Conservation (phyloP, 2,329 filamentous ascomycete genomes). For the Trichoderma cornu-damae region DNA sequence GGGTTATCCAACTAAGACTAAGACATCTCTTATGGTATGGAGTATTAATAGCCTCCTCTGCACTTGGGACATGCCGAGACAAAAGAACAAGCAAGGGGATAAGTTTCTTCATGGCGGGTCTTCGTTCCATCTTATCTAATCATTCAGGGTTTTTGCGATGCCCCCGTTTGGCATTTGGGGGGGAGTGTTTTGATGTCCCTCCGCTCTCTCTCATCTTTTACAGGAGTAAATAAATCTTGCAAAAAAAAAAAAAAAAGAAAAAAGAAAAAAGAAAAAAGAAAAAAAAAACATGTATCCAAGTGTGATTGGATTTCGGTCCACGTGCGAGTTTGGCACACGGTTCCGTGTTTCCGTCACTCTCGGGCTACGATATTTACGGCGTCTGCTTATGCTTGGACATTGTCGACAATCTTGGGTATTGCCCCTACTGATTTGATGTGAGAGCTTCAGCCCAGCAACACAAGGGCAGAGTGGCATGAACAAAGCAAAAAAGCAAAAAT, state of each 20-base stretch:
- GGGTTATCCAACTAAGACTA: too few species aligned
- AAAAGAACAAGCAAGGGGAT: neutral
- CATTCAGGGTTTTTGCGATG: constrained; percentile 10
- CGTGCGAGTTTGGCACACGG: neutral
- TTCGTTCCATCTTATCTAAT: constrained; percentile 2
- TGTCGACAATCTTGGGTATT: neutral
- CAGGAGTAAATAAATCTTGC: neutral
- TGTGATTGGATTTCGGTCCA: too few species aligned
- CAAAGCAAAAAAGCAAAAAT: neutral
- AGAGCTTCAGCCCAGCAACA: neutral
- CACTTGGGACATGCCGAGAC: neutral
- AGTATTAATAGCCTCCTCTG: too few species aligned
- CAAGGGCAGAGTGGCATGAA: neutral
- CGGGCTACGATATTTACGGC: neutral
- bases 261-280: neutral
- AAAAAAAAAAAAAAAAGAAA: fast-evolving
- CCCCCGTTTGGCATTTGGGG: too few species aligned
- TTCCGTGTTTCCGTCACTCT: neutral
- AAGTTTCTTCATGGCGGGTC: neutral
- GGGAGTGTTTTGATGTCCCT: neutral
- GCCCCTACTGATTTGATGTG: neutral
- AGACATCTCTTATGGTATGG: too few species aligned
- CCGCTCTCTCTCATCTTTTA: neutral
- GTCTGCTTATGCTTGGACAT: neutral
- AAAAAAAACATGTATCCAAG: too few species aligned